These are phyloP conservation scores for Saccharata proteae DNA, from an alignment of 2,329 filamentous ascomycete genomes.

Conservation along the genomic window DNA sequence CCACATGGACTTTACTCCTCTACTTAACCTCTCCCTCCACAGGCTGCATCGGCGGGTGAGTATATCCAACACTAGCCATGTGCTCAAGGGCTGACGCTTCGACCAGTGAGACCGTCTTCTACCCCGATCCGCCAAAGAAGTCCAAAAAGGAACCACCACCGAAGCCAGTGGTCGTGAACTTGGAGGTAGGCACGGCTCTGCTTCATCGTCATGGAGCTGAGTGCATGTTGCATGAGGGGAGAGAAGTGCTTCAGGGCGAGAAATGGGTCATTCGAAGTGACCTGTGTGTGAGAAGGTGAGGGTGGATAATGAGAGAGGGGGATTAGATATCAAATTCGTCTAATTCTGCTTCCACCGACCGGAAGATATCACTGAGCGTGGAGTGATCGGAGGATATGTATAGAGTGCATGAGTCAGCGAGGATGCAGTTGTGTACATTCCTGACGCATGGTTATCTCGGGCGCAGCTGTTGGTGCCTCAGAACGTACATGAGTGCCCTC, in stretches of 20 bases:
- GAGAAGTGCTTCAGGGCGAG: conserved; percentile 65
- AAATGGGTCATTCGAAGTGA: conserved; percentile 89
- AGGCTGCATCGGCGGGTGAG: conserved; percentile 68
- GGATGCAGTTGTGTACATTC: too few species aligned
- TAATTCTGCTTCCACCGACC: too few species aligned
- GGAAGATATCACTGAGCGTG: too few species aligned
- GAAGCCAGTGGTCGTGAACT: conserved; percentile 57
- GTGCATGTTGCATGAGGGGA: conserved; percentile 80
- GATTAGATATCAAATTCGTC: too few species aligned
- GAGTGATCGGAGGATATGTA: too few species aligned
- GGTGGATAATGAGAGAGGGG: too few species aligned
- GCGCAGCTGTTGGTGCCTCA: too few species aligned
- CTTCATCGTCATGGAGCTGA: conserved; percentile 82
- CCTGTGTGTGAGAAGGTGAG: conserved; percentile 50
- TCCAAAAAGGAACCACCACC: conserved; percentile 26
- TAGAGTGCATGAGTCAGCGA: too few species aligned
- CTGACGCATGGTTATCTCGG: too few species aligned
- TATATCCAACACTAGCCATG: too few species aligned
- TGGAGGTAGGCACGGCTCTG: conserved; percentile 75
- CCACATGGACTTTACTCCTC: conserved; percentile 83
- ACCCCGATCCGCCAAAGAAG: conserved; percentile 49
- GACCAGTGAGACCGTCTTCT: conserved; percentile 91
- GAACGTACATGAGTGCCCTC: too few species aligned
- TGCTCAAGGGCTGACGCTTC: too few species aligned
- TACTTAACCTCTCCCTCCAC: conserved; percentile 69